These are phyloP conservation scores for Aphanoascus verrucosus DNA, from an alignment of 2,329 filamentous ascomycete species.

Conservation along the genomic window DNA sequence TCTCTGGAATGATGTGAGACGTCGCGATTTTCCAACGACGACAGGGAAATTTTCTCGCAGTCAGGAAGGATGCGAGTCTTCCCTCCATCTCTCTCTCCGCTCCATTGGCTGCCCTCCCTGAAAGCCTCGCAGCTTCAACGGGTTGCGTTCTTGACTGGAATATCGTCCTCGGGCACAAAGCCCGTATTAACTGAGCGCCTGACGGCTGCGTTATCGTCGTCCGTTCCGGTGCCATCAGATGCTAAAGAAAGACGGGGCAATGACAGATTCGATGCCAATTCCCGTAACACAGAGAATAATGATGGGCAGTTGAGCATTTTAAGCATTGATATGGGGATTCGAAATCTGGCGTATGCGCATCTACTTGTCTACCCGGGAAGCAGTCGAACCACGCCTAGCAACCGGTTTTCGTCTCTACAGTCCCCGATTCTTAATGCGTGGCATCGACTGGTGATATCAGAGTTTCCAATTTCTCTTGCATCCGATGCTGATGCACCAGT, in stretches of 20 bases:
- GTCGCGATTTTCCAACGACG: too few species aligned
- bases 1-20: too few species aligned
- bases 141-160: slow-evolving; percentile 51
- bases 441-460: slow-evolving; percentile 31
- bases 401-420: background rate
- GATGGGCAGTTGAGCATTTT: slow-evolving; percentile 44
- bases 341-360: slow-evolving; percentile 66
- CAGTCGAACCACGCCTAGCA: too few species aligned
- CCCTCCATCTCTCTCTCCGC: background rate
- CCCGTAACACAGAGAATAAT: background rate
- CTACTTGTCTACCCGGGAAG: slow-evolving; percentile 31
- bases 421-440: slow-evolving; percentile 30
- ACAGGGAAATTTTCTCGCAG: too few species aligned
- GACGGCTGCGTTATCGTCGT: slow-evolving; percentile 15
- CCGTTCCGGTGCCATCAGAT: background rate
- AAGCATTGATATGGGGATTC: slow-evolving; percentile 76
- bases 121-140: slow-evolving; percentile 47
- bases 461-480: slow-evolving; percentile 13
- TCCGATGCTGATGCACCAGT: background rate
- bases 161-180: slow-evolving; percentile 51
- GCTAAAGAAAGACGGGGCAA: slow-evolving; percentile 17
- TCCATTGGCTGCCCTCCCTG: slow-evolving; percentile 32
- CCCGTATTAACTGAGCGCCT: slow-evolving; percentile 44
- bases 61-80: slow-evolving; percentile 5
- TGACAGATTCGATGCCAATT: background rate